Base-by-base conservation (phyloP, 2,329 filamentous ascomycete genomes). In the Claviceps fusiformis region DNA sequence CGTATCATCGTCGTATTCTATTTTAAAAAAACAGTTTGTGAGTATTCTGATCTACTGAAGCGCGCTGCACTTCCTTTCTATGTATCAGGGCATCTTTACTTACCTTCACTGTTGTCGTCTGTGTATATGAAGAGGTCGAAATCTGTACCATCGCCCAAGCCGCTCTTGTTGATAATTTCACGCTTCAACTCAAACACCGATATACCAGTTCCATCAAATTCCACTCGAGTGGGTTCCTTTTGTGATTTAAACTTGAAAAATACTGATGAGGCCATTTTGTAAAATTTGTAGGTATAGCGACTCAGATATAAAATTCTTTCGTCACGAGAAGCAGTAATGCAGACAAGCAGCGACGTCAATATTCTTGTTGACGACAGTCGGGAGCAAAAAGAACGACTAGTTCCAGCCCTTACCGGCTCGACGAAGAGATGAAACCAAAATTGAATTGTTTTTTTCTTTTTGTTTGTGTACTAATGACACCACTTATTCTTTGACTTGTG, bases 171-270 rank as follows among this genome's bases (percentile, higher is more conserved):
- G 75, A 98, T 98, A 67, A 98, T 98, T 74, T 97, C 93, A 75
- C 92, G 87, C 76, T 98, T 98, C 68, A 98, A 79, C 69, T 98
- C 95, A 73, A 97, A 98, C 60, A 97, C 93, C 59, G 92, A 95
- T 68, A 97, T 95, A 71, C 89, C 89, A 64, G 92, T 96, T 68
- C 93, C 93, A 73, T 98, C 92, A 71, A 98, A 97, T 67, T 91
- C 88, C 65, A 98, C 90, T 67, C 91, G 84, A 56, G 89, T 89
- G 58, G 90, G 89, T 68, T 97, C 93, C 75, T 90, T 96, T 69
- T 95, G 90, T 63, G 92, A 97, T 75, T 96, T 97, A 85, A 98
- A 98, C 75, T 95, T 95, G 87, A 96, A 98, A 75, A 96, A 97
- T 68, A 98, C 93, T 62, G 91, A 97, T 56, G 93, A 95, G 69